These are phyloP conservation scores for Mercurialis annua DNA, from an alignment of 345 rosid species.

Conservation along the genomic window DNA sequence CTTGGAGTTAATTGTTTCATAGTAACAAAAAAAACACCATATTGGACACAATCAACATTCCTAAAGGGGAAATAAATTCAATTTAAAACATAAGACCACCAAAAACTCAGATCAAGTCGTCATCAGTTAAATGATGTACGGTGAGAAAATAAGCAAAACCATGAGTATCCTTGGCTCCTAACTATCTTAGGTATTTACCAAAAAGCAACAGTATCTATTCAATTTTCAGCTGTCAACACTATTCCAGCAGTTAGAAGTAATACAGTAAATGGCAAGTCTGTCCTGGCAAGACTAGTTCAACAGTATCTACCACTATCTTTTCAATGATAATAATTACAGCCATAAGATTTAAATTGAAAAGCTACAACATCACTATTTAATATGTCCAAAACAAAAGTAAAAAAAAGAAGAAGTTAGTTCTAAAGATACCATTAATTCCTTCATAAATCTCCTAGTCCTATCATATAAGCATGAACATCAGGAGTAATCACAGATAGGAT, in stretches of 20 bases:
- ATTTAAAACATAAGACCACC: neutral
- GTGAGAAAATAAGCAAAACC: neutral
- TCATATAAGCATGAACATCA: neutral
- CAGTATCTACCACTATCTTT: too few species aligned
- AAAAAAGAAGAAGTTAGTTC: neutral
- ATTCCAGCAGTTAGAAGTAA: neutral
- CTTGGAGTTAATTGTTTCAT: neutral
- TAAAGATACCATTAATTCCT: neutral
- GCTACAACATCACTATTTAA: neutral
- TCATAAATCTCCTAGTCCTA: neutral
- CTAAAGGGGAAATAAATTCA: neutral
- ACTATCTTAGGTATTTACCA: neutral
- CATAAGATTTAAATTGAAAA: neutral
- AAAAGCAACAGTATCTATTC: neutral
- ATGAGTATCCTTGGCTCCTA: too few species aligned
- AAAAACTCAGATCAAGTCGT: neutral
- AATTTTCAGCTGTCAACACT: neutral
- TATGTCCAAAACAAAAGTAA: neutral
- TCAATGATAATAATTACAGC: neutral
- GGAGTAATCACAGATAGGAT: neutral
- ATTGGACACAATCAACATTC: neutral
- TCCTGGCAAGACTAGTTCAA: neutral
- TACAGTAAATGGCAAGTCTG: neutral
- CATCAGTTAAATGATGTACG: neutral
- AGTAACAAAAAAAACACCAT: neutral